phyloP scores from a whole-genome alignment of 2,329 filamentous ascomycete species.

The Fusarium agapanthi region DNA sequence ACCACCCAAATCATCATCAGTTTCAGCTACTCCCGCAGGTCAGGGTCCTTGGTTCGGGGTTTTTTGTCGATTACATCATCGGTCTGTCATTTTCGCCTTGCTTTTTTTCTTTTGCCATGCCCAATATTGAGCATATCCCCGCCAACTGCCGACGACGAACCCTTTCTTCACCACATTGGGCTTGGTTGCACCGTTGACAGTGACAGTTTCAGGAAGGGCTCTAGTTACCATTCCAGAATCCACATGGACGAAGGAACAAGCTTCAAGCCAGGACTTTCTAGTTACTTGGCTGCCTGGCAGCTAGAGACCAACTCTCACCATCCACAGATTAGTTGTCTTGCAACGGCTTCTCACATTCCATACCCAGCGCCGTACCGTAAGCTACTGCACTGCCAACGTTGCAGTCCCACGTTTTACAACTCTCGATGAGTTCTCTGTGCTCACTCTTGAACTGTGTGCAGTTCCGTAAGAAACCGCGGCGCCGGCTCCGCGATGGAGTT shows the following conservation, averaged over 20 bases:
- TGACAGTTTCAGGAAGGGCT: constrained; percentile 12
- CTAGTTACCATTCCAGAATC: background rate
- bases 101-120: background rate
- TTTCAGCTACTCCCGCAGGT: background rate
- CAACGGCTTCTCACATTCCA: constrained; percentile 8
- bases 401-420: constrained; percentile 15
- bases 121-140: background rate
- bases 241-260: background rate
- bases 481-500: constrained; percentile 11
- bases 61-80: constrained; percentile 37
- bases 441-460: background rate
- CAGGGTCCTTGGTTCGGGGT: constrained; percentile 22
- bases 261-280: background rate
- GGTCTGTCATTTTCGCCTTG: constrained; percentile 10
- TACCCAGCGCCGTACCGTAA: background rate
- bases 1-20: background rate
- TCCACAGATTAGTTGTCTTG: background rate
- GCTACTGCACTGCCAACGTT: constrained; percentile 12
- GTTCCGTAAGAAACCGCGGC: constrained; percentile 3
- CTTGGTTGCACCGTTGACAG: constrained; percentile 15
- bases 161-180: constrained; percentile 19
- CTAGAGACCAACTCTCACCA: background rate
- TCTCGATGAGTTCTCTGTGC: constrained; percentile 12
- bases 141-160: constrained; percentile 10
- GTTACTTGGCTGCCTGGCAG: no score